These are phyloP conservation scores for Coemansia sp. DNA, from an alignment of 192 early-diverging fungal species.

Conservation along the genomic window DNA sequence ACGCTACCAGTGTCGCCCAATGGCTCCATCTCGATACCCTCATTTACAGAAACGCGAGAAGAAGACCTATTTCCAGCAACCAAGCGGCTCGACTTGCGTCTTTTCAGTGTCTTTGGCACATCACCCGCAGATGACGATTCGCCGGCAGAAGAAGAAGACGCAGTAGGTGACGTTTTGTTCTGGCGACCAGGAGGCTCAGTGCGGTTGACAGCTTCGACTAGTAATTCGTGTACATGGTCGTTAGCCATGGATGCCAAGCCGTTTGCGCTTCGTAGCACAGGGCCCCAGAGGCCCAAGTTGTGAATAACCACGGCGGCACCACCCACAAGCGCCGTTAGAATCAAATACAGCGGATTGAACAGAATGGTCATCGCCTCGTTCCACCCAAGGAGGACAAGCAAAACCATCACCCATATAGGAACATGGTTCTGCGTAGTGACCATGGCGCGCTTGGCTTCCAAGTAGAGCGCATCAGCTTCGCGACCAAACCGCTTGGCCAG, in stretches of 20 bases:
- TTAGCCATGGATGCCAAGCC: constrained; percentile 51
- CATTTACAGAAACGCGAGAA: background rate
- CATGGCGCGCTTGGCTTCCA: constrained; percentile 95
- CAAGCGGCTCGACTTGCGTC: background rate
- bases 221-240: constrained; percentile 46
- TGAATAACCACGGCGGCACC: constrained; percentile 63
- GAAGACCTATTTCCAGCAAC: background rate
- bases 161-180: background rate
- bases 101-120: background rate
- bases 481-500: constrained; percentile 80
- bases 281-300: constrained; percentile 66
- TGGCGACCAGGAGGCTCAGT: constrained; percentile 34
- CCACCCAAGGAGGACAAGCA: constrained; percentile 87
- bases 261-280: constrained; percentile 54
- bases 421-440: constrained; percentile 84
- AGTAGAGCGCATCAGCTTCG: constrained; percentile 86
- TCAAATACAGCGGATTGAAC: constrained; percentile 81
- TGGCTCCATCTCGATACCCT: constrained; percentile 40
- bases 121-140: background rate
- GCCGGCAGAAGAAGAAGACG: background rate
- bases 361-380: constrained; percentile 90
- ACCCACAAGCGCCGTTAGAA: constrained; percentile 62
- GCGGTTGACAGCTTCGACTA: constrained; percentile 56
- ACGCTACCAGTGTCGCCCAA: constrained; percentile 2
- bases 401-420: constrained; percentile 80